Base-by-base conservation (phyloP, 257 asterid species). In the Nicotiana otophora region DNA sequence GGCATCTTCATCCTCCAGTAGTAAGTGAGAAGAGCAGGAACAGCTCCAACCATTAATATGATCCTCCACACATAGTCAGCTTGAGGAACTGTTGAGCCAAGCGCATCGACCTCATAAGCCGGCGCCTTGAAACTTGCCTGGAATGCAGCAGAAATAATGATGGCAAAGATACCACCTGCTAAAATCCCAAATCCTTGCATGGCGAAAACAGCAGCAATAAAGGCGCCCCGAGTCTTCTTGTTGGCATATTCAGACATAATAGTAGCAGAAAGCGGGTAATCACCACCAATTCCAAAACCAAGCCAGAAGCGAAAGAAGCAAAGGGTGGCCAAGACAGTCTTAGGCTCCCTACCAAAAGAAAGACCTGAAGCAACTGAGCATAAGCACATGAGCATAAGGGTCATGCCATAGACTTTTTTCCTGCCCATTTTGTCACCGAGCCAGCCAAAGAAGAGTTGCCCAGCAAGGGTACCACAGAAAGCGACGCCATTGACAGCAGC, bases 271-370 rank as follows among this genome's bases (percentile, higher is more conserved):
- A 91, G 90, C 0, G 93, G 95, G 70, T 91, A 91, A 36, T 91
- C 95, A 0, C 95, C 93, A 10, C 95, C 95, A 4, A 91, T 89
- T 0, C 95, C 95, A 39, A 91, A 88, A 3, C 95, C 95, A 5
- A 91, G 92, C 95, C 92, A 91, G 80, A 91, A 91, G 16, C 93
- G 66, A 80, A 91, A 91, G 87, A 91, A 91, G 19, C 95, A 91
- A 4, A 91, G 90, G 2, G 93, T 91, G 4, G 89, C 61, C 90
- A 91, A 87, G 2, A 90, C 92, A 5, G 91, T 7, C 46, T 81
- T 83, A 1, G 93, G 81, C 0, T 86, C 85, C 19, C 51, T 78
- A 5, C 93, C 91, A 7, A 91, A 89, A 0, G 95, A 91, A 54
- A 91, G 88, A 0, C 95, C 95, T 0, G 91, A 91, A 0, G 91